Evolutionary conservation across 176 grass and related monocot species (phyloP), one percentile per base, ranked within the genome.

Genomic region (Hordeum marinum): DNA sequence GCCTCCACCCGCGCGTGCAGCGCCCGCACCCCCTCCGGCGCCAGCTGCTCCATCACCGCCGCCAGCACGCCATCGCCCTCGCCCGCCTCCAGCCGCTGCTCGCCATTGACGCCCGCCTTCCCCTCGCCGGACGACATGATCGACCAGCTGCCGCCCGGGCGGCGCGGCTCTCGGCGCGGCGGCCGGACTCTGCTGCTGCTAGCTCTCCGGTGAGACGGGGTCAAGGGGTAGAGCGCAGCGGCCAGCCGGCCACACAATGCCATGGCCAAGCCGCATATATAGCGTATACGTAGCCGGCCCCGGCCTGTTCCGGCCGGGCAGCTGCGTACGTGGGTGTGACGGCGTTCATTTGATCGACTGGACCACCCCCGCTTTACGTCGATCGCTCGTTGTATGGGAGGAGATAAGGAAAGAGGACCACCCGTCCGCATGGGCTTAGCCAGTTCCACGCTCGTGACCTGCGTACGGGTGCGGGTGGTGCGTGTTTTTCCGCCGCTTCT

Each of bases 361-460:
- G 62, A 72, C 65, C 73, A 20, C 45, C 7, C 45, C 21, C 40
- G 64, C 85, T 78, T 60, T 89, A 78, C 63, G 50, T 62, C 36
- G 81, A 73, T 42, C 31, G 72, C 59, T 72, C 74, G 66, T 72
- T 84, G 55, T 90, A 91, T 80, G 90, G 78, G 84, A 69, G 83
- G 85, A 80, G 93, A 98, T 95, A 95, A 95, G 93, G 82, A 90
- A 95, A 92, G 74, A 94, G 88, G 91, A 86, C 96, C 93, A 95
- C 96, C 85, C 89, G 92, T 85, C 72, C 13, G 89, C 62, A 84
- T 57, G 84, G 82, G 68, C 62, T 72, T n/a, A 66, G 42, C 20
- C 39, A 20, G 26, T 21, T 25, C n/a, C 14, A 10, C 52, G 32
- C n/a, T 7, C 7, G n/a, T 13, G 67, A 13, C 12, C 12, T 25